These are phyloP conservation scores for Russula sp. DNA, from an alignment of 768 basidiomycete species.

Conservation along the genomic window DNA sequence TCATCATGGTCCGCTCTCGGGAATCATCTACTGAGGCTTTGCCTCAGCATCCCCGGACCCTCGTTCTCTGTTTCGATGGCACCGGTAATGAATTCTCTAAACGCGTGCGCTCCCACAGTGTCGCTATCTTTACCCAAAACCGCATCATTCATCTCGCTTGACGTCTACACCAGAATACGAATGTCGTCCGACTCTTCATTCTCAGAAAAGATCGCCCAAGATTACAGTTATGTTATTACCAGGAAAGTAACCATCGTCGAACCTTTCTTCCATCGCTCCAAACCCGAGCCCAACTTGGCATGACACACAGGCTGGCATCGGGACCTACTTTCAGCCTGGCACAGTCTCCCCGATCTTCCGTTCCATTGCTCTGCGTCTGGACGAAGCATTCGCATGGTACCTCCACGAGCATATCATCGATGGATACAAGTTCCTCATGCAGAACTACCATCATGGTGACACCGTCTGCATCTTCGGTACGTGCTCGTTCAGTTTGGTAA, in stretches of 20 bases:
- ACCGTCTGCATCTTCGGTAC: slow-evolving; percentile 67
- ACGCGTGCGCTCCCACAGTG: background rate
- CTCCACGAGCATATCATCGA: slow-evolving; percentile 33
- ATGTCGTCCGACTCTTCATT: slow-evolving; percentile 64
- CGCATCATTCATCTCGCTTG: too few species aligned
- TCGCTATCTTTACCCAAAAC: slow-evolving; percentile 24
- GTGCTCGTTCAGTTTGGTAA: slow-evolving; percentile 4
- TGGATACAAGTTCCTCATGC: slow-evolving; percentile 74
- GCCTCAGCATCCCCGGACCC: background rate
- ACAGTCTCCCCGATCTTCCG: slow-evolving; percentile 10
- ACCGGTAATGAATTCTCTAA: background rate
- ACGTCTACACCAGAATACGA: slow-evolving; percentile 44
- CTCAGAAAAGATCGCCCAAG: slow-evolving; percentile 48
- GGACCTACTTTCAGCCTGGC: slow-evolving; percentile 10
- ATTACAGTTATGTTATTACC: slow-evolving; percentile 9
- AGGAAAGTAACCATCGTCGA: background rate
- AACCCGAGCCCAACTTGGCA: background rate
- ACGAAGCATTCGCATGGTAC: slow-evolving; percentile 11
- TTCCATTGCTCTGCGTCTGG: background rate
- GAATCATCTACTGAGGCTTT: too few species aligned
- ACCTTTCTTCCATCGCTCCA: background rate
- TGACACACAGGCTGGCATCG: slow-evolving; percentile 1
- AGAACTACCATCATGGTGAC: slow-evolving; percentile 65
- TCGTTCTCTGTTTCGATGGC: slow-evolving; percentile 4
- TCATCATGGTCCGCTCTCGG: too few species aligned